phyloP scores from a whole-genome alignment of 805 yeast species.

The Brettanomyces naardenensis region DNA sequence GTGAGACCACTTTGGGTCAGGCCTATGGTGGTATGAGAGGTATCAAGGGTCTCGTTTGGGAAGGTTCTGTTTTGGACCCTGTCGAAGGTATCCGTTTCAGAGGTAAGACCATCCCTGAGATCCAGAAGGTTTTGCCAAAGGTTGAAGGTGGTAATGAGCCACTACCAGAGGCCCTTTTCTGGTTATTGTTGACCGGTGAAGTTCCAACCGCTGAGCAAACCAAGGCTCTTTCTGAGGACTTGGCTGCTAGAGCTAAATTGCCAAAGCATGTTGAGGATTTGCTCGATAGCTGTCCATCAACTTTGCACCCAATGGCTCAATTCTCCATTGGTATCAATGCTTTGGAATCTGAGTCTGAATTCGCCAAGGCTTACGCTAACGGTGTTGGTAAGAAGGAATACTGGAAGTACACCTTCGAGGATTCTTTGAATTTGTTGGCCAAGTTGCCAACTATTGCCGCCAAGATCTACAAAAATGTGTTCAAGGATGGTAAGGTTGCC shows the following conservation, averaged over 20 bases:
- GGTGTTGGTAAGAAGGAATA: constrained; percentile 79
- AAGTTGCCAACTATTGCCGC: constrained; percentile 78
- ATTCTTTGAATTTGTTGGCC: constrained; percentile 71
- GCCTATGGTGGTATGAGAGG: constrained; percentile 93
- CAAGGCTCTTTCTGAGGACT: constrained; percentile 62
- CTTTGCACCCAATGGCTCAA: constrained; percentile 87
- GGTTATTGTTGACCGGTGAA: constrained; percentile 80
- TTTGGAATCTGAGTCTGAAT: constrained; percentile 73
- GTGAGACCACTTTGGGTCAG: constrained; percentile 69
- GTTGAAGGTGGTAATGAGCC: constrained; percentile 59
- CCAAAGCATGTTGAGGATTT: constrained; percentile 73
- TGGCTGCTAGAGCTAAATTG: constrained; percentile 69
- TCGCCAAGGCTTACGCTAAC: constrained; percentile 76
- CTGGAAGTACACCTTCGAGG: constrained; percentile 82
- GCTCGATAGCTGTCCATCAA: constrained; percentile 65
- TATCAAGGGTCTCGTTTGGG: constrained; percentile 80
- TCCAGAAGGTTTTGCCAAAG: constrained; percentile 67
- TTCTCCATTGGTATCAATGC: constrained; percentile 78
- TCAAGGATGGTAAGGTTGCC: constrained; percentile 69
- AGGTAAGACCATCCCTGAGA: constrained; percentile 76
- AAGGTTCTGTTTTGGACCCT: constrained; percentile 80
- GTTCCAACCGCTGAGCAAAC: constrained; percentile 69
- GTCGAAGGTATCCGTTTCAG: constrained; percentile 83
- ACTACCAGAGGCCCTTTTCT: constrained; percentile 73
- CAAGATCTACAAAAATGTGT: constrained; percentile 75